Evolutionary conservation across 768 basidiomycete species (phyloP).

Genomic region (Naematelia encephala): DNA sequence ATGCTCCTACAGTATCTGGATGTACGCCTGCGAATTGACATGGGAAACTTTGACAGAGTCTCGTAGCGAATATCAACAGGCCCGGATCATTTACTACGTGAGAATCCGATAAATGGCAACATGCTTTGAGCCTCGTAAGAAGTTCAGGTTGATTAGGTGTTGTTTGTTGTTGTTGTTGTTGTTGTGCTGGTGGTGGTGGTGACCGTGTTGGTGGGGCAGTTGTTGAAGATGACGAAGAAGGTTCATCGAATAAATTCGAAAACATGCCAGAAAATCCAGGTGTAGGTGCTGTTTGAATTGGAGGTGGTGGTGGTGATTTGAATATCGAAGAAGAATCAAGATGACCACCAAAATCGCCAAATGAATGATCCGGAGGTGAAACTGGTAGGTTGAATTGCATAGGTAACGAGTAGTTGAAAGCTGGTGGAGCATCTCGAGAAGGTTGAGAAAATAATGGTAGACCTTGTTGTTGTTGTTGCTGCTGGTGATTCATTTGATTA

Average conservation of each 20-base stretch:
- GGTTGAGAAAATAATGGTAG: neutral
- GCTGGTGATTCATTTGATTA: no score
- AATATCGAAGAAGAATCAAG: slow-evolving; percentile 21
- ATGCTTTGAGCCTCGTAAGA: slow-evolving; percentile 44
- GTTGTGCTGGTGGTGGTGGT: slow-evolving; percentile 5
- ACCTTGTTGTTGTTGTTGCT: neutral
- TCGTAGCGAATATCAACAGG: slow-evolving; percentile 45
- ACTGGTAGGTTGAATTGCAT: slow-evolving; percentile 32
- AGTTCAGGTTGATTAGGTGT: slow-evolving; percentile 37
- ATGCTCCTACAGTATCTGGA: slow-evolving; percentile 14
- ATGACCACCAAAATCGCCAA: slow-evolving; percentile 21
- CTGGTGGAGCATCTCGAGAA: neutral
- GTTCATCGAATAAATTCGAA: slow-evolving; percentile 4
- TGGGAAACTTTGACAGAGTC: slow-evolving; percentile 46
- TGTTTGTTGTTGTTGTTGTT: slow-evolving; percentile 1
- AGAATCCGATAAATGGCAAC: slow-evolving; percentile 47
- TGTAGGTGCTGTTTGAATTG: slow-evolving; percentile 2
- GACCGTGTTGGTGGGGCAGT: slow-evolving; percentile 26
- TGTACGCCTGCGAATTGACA: slow-evolving; percentile 38
- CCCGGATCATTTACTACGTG: slow-evolving; percentile 49
- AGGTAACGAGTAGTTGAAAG: slow-evolving; percentile 35
- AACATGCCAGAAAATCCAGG: slow-evolving; percentile 4
- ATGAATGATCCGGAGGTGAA: slow-evolving; percentile 16
- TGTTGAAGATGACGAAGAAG: neutral
- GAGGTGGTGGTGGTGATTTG: slow-evolving; percentile 12